Base-by-base conservation (phyloP, 2,329 filamentous ascomycete species). In the Fusarium secorum region DNA sequence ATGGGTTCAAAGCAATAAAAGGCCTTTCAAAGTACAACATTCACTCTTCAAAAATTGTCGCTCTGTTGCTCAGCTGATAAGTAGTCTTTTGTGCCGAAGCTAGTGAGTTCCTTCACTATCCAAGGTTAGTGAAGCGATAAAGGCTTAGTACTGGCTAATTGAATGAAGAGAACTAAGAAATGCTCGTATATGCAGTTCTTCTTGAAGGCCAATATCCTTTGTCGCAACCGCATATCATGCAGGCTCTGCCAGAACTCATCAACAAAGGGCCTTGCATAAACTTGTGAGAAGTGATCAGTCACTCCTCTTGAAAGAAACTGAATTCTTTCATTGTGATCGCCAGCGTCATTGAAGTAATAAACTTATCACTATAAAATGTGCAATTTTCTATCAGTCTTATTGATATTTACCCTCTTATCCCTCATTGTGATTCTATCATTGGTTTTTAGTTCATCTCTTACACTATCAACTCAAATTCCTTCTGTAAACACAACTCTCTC, bases 21-120 rank as follows among this genome's bases (percentile, higher is more conserved):
- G 4, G 0, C 8, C 7, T 11, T 28, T 1, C 3, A 15, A 2
- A 8, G n/a, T n/a, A 1, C 2, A 0, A 6, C 18, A n/a, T 28
- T 28, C 9, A n/a, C 26, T 3, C n/a, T 18, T 15, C 0, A 15
- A 7, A 0, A 46, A 17, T 0, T 5, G 2, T 17, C 3, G 1
- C 4, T 8, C 18, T 30, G 26, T 0, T n/a, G 4, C 14, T 5
- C 9, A 14, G 9, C 6, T 8, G 4, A 1, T 28, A 0, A 0
- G 13, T 28, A 5, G 26, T 30, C 26, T n/a, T n/a, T n/a, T n/a
- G n/a, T n/a, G n/a, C n/a, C n/a, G n/a, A n/a, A n/a, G n/a, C n/a
- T n/a, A n/a, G n/a, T n/a, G n/a, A n/a, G 39, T 42, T 42, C n/a
- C 2, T n/a, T 24, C 39, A 24, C n/a, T 42, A 10, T 1, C 11